Base-by-base conservation (phyloP, 768 basidiomycete species). In the Pleurotus ostreatus region DNA sequence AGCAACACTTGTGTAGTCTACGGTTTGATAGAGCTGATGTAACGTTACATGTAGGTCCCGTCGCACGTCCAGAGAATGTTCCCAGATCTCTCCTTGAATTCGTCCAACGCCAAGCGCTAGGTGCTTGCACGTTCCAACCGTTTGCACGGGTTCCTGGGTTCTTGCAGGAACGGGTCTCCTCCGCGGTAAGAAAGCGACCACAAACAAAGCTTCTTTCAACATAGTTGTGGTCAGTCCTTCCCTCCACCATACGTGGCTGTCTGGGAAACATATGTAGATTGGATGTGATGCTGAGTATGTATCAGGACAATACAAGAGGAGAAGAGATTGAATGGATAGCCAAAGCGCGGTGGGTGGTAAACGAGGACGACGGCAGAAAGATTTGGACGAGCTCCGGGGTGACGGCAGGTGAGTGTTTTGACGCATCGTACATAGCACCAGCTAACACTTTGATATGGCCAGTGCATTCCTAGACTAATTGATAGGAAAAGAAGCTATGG, bases 381-480 rank as follows among this genome's bases (percentile, higher is more conserved):
- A 64, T 70, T 34, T 75, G 74, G 74, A 73, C 72, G 2, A 64
- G 62, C 40, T 72, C 73, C 5, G 74, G 74, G 13, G 64, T 74
- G 26, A 63, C 71, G 8, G 72, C 74, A 66, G 73, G 73, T 57
- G 22, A 63, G 48, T 62, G 64, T 5, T 22, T 23, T 20, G 39
- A 39, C 38, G 25, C 1, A 30, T 30, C 26, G 9, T 22, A n/a
- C 9, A n/a, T 15, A 34, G 2, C 8, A 12, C 16, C 22, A 30
- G 16, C 59, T 15, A 63, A 55, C 25, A 61, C 60, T 13, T 66
- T 52, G 72, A 74, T 55, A 59, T 73, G 63, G 66, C 67, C 0
- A 63, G 64, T 34, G 70, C 70, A n/a, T 74, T 73, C 59, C 40
- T 73, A 4, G 63, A 65, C 30, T 62, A 70, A 43, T 58, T 74